Percentiles rank a stretch among this genome's conserved stretches.
Conservation (phyloP, 768 basidiomycete species). For the Royoungia palumana region DNA sequence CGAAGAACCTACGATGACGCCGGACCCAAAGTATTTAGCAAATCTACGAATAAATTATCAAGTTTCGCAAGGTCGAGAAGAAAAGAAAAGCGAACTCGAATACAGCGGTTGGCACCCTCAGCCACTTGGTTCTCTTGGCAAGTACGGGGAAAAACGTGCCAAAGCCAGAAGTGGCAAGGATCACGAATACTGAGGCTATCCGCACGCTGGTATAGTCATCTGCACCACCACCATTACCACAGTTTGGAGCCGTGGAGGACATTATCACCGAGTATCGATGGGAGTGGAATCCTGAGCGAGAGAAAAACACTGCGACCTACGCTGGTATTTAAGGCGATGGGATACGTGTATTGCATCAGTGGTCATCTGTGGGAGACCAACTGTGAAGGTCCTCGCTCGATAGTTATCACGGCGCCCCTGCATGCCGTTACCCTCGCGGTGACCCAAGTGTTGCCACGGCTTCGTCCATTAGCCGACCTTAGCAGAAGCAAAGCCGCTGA, state of each 20-base stretch:
- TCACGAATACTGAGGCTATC: conserved; percentile 72
- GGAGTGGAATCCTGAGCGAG: too few relatives aligned
- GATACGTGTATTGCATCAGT: too few relatives aligned
- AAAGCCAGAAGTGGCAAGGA: conserved; percentile 53
- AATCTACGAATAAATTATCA: conserved; percentile 44
- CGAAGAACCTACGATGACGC: conserved; percentile 63
- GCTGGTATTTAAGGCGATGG: not conserved
- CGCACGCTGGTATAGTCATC: conserved; percentile 51
- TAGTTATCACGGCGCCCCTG: too few relatives aligned
- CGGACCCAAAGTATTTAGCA: conserved; percentile 88
- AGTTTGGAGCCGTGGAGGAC: conserved; percentile 37
- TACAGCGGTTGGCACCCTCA: conserved; percentile 37
- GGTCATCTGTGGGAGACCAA: conserved; percentile 14
- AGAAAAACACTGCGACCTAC: too few relatives aligned
- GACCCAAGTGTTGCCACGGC: too few relatives aligned
- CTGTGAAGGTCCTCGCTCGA: conserved; percentile 26
- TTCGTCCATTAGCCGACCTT: too few relatives aligned
- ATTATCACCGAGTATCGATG: conserved; percentile 6
- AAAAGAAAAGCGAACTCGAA: conserved; percentile 58
- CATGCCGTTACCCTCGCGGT: too few relatives aligned
- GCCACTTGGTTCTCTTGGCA: conserved; percentile 46
- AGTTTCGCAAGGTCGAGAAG: not conserved
- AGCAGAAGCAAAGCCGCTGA: too few relatives aligned
- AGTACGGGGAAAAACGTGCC: conserved; percentile 76
- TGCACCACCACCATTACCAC: conserved; percentile 53